These are phyloP conservation scores for Trichoderma afroharzianum DNA, from an alignment of 2,329 filamentous ascomycete species.

Conservation along the genomic window DNA sequence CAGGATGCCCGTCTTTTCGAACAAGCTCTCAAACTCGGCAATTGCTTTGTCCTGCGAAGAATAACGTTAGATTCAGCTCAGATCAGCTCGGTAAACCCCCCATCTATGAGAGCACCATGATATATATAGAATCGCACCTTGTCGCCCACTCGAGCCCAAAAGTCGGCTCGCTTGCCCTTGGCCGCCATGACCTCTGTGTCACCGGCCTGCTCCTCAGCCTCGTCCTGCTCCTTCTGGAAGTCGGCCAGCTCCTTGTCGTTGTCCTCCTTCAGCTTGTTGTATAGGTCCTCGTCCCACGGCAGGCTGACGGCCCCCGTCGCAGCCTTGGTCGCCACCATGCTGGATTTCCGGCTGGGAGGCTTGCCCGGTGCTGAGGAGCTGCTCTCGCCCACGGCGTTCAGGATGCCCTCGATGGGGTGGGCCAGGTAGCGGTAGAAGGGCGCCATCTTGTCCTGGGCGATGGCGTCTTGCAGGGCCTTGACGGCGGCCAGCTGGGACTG, in stretches of 20 bases:
- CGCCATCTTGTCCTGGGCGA: conserved; percentile 80
- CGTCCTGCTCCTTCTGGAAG: conserved; percentile 83
- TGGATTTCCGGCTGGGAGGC: conserved; percentile 63
- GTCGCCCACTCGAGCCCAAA: conserved; percentile 92
- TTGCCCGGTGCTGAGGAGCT: conserved; percentile 48
- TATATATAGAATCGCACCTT: conserved; percentile 62
- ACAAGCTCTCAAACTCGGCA: conserved; percentile 83
- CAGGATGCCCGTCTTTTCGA: conserved; percentile 95
- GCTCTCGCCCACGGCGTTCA: conserved; percentile 72
- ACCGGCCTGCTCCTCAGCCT: conserved; percentile 91
- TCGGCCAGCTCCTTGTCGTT: conserved; percentile 74
- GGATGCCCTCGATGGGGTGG: conserved; percentile 74
- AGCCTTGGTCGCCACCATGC: conserved; percentile 72
- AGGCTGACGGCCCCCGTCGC: conserved; percentile 63
- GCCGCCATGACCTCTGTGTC: conserved; percentile 94
- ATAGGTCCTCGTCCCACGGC: conserved; percentile 87
- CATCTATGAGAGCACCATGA: background rate
- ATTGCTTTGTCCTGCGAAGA: conserved; percentile 79
- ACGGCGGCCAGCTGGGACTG: conserved; percentile 65
- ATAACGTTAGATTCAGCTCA: background rate
- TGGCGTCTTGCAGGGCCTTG: conserved; percentile 76
- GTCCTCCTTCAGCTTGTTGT: conserved; percentile 70
- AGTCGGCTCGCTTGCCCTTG: conserved; percentile 90
- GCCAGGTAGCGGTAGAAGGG: conserved; percentile 82
- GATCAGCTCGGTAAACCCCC: background rate